Conservation (phyloP, 1,284 basidiomycete genomes). For the Ceratorhiza oryzae-sativae region DNA sequence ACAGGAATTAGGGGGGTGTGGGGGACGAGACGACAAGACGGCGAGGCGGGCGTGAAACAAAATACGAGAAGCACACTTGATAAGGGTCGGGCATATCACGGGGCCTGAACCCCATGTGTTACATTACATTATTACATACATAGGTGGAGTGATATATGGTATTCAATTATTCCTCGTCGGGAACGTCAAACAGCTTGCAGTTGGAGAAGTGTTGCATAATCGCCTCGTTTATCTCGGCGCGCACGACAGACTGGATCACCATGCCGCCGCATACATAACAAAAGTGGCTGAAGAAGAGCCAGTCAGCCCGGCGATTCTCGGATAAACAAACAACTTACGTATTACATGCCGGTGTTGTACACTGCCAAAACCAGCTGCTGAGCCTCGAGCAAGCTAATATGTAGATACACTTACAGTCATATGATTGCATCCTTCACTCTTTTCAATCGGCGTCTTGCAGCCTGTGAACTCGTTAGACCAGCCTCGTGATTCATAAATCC, state of each 20-base stretch:
- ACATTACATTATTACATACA: conserved; percentile 18
- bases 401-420: conserved; percentile 38
- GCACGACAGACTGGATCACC: conserved; percentile 22
- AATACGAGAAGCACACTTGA: conserved; percentile 27
- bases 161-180: conserved; percentile 21
- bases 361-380: conserved; percentile 6
- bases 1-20: conserved; percentile 4
- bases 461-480: background rate
- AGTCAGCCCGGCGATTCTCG: background rate
- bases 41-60: background rate
- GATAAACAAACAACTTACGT: conserved; percentile 38
- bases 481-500: no score
- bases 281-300: conserved; percentile 30
- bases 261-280: conserved; percentile 34
- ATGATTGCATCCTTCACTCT: conserved; percentile 41
- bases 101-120: background rate
- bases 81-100: conserved; percentile 25
- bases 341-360: conserved; percentile 40
- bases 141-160: no score
- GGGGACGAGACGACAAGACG: background rate
- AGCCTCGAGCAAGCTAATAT: background rate
- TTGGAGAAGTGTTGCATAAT: conserved; percentile 27
- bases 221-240: conserved; percentile 27
- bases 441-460: conserved; percentile 39
- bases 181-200: conserved; percentile 36